Evolutionary conservation across 805 yeast genomes (phyloP).

Genomic region (Ogataea pilisensis): DNA sequence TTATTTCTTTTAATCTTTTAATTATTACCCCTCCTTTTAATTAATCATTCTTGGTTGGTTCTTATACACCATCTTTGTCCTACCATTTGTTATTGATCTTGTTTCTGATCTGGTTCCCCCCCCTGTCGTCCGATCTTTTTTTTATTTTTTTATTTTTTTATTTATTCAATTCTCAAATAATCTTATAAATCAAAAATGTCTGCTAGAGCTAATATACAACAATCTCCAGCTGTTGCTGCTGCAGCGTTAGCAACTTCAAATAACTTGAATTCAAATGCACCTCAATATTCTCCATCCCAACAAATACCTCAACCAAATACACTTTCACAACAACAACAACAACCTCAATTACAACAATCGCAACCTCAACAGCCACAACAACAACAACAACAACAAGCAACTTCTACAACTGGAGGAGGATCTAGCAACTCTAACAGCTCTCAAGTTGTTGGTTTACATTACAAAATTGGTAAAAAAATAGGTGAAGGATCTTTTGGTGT

Average conservation of each 20-base stretch:
- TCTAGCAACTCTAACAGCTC: slow-evolving; percentile 26
- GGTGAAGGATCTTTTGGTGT: slow-evolving; percentile 99
- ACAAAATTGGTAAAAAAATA: slow-evolving; percentile 93
- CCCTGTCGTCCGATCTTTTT: no score
- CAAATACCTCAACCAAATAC: background rate
- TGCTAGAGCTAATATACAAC: slow-evolving; percentile 19
- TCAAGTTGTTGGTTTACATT: slow-evolving; percentile 88
- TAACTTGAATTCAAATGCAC: slow-evolving; percentile 19
- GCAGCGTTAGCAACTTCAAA: slow-evolving; percentile 31
- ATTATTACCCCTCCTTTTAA: no score
- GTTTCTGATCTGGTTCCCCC: no score
- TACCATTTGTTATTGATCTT: no score
- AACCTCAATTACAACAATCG: slow-evolving; percentile 1
- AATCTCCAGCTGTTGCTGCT: slow-evolving; percentile 32
- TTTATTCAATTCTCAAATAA: background rate
- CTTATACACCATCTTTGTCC: no score
- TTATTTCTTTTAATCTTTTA: no score
- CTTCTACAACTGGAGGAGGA: background rate
- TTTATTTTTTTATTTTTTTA: no score
- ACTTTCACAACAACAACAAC: slow-evolving; percentile 1
- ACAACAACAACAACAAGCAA: slow-evolving; percentile 5
- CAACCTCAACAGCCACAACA: slow-evolving; percentile 2
- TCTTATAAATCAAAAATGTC: slow-evolving; percentile 13
- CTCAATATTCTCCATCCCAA: slow-evolving; percentile 3
- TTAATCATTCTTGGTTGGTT: no score